These are phyloP conservation scores for Verticillium longisporum DNA, from an alignment of 2,329 filamentous ascomycete genomes.

Conservation along the genomic window DNA sequence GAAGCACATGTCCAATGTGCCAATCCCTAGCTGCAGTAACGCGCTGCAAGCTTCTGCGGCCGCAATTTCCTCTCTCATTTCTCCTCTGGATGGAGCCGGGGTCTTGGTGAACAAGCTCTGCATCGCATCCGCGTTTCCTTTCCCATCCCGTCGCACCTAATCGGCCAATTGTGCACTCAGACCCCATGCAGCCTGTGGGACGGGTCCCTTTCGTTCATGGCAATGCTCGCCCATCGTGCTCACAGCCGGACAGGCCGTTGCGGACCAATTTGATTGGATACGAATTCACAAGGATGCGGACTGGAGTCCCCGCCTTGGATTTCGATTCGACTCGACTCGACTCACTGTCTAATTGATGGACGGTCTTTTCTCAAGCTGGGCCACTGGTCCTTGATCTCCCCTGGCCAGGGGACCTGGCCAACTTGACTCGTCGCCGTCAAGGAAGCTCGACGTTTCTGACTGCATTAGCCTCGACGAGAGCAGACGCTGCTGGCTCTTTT, in stretches of 20 bases:
- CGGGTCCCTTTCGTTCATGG: not conserved
- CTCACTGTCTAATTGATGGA: not conserved
- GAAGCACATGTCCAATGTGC: not conserved
- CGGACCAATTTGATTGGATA: not conserved
- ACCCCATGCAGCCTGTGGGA: not conserved
- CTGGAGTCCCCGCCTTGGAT: not conserved
- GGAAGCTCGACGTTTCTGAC: not conserved
- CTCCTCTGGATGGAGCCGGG: not conserved
- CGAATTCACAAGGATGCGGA: not conserved
- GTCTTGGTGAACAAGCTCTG: not conserved
- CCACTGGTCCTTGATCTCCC: no score
- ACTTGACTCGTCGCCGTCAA: not conserved
- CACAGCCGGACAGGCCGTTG: not conserved
- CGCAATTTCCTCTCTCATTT: constrained; percentile 1
- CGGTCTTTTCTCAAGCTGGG: not conserved
- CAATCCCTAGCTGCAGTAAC: not conserved
- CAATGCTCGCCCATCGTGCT: not conserved
- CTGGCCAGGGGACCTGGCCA: not conserved
- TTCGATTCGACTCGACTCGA: not conserved
- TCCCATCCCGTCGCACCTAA: not conserved
- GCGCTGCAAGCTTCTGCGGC: constrained; percentile 1
- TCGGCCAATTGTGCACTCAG: not conserved
- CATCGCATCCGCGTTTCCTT: not conserved
- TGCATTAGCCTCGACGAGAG: not conserved
- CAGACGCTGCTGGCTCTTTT: not conserved